Evolutionary conservation across 1,284 basidiomycete species (phyloP).

Genomic region (Cutaneotrichosporon cavernicola): DNA sequence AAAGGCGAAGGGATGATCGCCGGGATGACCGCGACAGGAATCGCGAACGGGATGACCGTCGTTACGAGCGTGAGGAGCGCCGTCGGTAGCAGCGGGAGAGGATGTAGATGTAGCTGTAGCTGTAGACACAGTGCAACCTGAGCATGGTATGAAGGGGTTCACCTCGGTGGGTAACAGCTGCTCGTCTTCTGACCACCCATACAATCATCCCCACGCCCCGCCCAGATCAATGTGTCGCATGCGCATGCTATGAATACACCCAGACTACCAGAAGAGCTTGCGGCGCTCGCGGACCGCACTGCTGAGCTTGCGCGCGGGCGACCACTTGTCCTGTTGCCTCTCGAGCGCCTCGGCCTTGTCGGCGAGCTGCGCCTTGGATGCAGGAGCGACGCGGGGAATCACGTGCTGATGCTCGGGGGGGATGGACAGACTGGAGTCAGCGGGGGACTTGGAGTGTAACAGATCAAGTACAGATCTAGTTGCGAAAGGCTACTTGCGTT

Average conservation of each 20-base stretch:
- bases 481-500: background rate
- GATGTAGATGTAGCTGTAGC: background rate
- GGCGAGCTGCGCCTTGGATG: conserved; percentile 28
- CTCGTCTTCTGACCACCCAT: too few species aligned
- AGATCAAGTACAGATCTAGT: background rate
- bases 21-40: conserved; percentile 10
- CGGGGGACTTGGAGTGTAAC: background rate
- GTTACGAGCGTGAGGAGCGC: conserved; percentile 9
- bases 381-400: conserved; percentile 42
- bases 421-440: conserved; percentile 31
- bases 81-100: background rate
- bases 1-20: background rate
- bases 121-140: background rate
- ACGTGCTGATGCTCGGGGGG: conserved; percentile 30
- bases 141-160: background rate
- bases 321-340: conserved; percentile 37
- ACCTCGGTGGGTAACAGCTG: too few species aligned
- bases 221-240: conserved; percentile 7
- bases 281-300: conserved; percentile 42
- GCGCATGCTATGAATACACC: conserved; percentile 2
- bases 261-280: conserved; percentile 47
- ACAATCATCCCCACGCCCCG: background rate
- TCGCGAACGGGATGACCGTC: background rate
- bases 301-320: conserved; percentile 38
- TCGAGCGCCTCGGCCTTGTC: conserved; percentile 24